Evolutionary conservation across 2,329 filamentous ascomycete species (phyloP).

Genomic region (Claviceps arundinis): DNA sequence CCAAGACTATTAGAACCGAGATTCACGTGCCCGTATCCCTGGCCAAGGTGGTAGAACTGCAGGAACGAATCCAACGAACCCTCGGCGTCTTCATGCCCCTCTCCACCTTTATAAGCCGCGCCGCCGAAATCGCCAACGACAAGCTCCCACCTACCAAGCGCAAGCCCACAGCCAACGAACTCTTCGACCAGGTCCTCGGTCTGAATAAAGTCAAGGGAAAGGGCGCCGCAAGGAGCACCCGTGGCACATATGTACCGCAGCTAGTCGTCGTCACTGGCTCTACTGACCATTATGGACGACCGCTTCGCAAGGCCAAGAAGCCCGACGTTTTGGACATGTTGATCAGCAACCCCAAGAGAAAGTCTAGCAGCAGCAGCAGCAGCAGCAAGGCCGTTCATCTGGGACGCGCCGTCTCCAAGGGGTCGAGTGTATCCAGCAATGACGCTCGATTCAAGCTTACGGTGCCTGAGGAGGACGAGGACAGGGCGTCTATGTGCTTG

Average conservation of each 20-base stretch:
- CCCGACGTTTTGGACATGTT: conserved; percentile 77
- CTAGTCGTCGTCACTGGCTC: conserved; percentile 41
- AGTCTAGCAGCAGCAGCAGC: background rate
- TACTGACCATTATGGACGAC: conserved; percentile 17
- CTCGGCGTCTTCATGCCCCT: conserved; percentile 73
- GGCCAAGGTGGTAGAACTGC: conserved; percentile 62
- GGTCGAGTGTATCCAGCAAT: conserved; percentile 37
- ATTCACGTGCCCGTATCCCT: conserved; percentile 69
- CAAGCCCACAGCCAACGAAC: conserved; percentile 56
- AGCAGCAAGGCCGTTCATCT: conserved; percentile 12
- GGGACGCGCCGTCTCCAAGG: conserved; percentile 16
- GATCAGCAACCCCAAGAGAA: conserved; percentile 11
- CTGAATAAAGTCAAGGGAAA: conserved; percentile 31
- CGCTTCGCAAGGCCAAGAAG: conserved; percentile 13
- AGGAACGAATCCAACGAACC: conserved; percentile 64
- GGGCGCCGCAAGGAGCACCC: conserved; percentile 31
- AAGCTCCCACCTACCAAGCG: conserved; percentile 58
- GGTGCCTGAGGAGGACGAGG: conserved; percentile 69
- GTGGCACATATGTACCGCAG: conserved; percentile 58
- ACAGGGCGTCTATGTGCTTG: conserved; percentile 68
- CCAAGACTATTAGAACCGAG: conserved; percentile 29
- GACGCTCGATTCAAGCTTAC: conserved; percentile 65
- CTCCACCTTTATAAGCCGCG: conserved; percentile 75
- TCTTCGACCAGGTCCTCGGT: conserved; percentile 83
- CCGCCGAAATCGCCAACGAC: conserved; percentile 77